Evolutionary conservation across 495 filamentous ascomycete species (phyloP).

Genomic region (Penicillium flavigenum): DNA sequence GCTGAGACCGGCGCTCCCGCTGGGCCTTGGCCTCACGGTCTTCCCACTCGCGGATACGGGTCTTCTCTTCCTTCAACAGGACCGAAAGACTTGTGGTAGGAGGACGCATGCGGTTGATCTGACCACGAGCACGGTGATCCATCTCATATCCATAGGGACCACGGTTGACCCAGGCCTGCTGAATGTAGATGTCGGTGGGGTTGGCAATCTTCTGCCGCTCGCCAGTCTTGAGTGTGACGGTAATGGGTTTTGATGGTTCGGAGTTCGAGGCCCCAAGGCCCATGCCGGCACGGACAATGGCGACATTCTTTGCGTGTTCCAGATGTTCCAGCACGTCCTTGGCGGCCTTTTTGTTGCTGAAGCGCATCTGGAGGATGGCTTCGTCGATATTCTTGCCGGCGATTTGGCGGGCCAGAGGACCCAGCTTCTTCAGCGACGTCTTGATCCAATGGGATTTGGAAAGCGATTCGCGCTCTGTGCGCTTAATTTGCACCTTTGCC

Average conservation of each 20-base stretch:
- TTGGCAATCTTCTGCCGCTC: conserved; percentile 63
- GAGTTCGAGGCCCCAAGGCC: conserved; percentile 52
- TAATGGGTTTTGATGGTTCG: conserved; percentile 39
- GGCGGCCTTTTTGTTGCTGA: conserved; percentile 90
- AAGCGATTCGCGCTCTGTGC: conserved; percentile 68
- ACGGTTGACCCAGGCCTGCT: conserved; percentile 86
- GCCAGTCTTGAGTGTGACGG: conserved; percentile 40
- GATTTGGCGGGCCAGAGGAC: conserved; percentile 79
- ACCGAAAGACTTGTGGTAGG: conserved; percentile 78
- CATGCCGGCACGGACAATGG: conserved; percentile 79
- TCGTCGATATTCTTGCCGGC: conserved; percentile 87
- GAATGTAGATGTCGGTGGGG: conserved; percentile 75
- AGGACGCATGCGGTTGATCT: conserved; percentile 56
- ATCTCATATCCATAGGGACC: conserved; percentile 56
- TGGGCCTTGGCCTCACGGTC: conserved; percentile 75
- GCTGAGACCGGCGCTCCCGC: conserved; percentile 60
- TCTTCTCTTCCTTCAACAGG: conserved; percentile 89
- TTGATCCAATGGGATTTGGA: conserved; percentile 66
- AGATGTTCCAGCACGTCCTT: conserved; percentile 75
- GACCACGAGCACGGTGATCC: conserved; percentile 69
- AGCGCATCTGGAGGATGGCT: conserved; percentile 92
- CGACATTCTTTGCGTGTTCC: conserved; percentile 71
- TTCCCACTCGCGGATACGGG: conserved; percentile 72
- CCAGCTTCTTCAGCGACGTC: conserved; percentile 87
- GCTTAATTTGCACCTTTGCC: conserved; percentile 58